phyloP scores from a whole-genome alignment of 2,329 filamentous ascomycete genomes.

The Cytospora paraplurivora region DNA sequence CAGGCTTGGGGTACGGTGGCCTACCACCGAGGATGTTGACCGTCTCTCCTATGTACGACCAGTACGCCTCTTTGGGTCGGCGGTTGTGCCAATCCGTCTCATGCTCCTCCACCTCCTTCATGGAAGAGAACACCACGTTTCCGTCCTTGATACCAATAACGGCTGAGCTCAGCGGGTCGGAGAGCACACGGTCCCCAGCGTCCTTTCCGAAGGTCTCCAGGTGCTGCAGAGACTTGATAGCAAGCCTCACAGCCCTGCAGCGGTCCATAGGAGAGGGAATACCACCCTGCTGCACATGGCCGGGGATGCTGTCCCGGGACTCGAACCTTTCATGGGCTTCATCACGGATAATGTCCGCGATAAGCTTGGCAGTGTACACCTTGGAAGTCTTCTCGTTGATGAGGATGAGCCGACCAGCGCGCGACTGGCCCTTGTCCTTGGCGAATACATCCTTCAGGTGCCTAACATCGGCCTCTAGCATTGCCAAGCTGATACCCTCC shows the following conservation, averaged over 20 bases:
- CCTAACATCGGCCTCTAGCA: constrained; percentile 87
- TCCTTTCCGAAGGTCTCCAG: constrained; percentile 75
- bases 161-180: constrained; percentile 70
- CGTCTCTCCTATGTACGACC: constrained; percentile 76
- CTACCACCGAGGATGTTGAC: constrained; percentile 85
- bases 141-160: constrained; percentile 95
- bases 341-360: constrained; percentile 93
- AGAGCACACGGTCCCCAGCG: constrained; percentile 66
- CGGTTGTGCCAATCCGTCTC: constrained; percentile 94
- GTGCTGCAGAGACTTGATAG: constrained; percentile 92
- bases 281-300: constrained; percentile 92
- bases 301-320: constrained; percentile 85
- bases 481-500: constrained; percentile 90
- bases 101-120: constrained; percentile 77
- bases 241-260: constrained; percentile 85
- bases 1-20: constrained; percentile 54
- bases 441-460: constrained; percentile 85
- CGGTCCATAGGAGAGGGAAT: constrained; percentile 95
- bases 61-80: constrained; percentile 81
- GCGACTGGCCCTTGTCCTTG: constrained; percentile 82
- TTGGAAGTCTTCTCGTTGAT: constrained; percentile 92
- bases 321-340: constrained; percentile 93
- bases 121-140: constrained; percentile 81
- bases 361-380: constrained; percentile 89
- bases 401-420: constrained; percentile 92